phyloP scores from a whole-genome alignment of 73 alveolate species.

The Tetrahymena borealis region DNA sequence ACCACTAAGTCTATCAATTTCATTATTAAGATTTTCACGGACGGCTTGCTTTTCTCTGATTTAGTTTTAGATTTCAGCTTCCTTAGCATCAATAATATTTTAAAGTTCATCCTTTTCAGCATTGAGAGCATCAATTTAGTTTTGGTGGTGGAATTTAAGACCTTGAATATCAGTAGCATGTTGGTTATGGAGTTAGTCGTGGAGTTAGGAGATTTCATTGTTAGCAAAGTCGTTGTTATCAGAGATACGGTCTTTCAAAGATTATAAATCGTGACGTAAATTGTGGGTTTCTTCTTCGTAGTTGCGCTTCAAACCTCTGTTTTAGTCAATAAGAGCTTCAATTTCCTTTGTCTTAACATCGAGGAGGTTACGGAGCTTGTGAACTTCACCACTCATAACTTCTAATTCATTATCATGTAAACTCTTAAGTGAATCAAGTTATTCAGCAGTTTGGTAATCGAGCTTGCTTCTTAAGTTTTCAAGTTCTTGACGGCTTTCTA shows the following conservation, averaged over 20 bases:
- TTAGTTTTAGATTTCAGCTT: not conserved
- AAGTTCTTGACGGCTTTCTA: not conserved
- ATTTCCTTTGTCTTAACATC: not conserved
- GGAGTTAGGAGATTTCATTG: not conserved
- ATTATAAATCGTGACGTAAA: not conserved
- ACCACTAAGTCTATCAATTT: not conserved
- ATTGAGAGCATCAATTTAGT: not conserved
- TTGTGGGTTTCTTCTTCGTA: not conserved
- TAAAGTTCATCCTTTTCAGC: not conserved
- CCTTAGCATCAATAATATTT: not conserved
- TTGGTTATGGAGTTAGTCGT: not conserved
- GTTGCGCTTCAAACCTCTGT: not conserved
- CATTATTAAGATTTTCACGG: not conserved
- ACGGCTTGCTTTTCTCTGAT: not conserved
- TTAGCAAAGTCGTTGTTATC: not conserved
- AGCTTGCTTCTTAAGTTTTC: not conserved
- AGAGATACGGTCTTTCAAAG: not conserved
- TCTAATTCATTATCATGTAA: not conserved
- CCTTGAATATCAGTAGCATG: not conserved
- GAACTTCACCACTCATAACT: not conserved
- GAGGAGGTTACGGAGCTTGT: not conserved
- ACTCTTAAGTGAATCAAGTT: not conserved
- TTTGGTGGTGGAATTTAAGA: not conserved
- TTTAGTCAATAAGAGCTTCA: not conserved
- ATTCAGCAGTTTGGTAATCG: not conserved